These are phyloP conservation scores for Phytophthora fragariae DNA, from an alignment of 352 stramenopile genomes.

Conservation along the genomic window DNA sequence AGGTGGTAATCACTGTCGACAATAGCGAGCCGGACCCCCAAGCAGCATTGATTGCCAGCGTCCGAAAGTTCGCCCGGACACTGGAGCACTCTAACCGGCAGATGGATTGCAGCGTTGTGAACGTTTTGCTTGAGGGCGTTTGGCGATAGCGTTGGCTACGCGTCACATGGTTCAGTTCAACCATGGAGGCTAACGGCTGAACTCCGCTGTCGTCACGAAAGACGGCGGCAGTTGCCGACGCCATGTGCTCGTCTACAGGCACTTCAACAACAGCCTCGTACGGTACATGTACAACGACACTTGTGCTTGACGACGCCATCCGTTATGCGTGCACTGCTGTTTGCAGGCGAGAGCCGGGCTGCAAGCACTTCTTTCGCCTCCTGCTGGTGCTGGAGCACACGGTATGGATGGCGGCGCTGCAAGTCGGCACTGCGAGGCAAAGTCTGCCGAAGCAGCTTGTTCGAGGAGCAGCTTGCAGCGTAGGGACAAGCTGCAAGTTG, in stretches of 20 bases:
- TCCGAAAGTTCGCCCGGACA: constrained; percentile 16
- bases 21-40: constrained; percentile 13
- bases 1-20: constrained; percentile 22
- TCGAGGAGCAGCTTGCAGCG: background rate
- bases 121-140: constrained; percentile 14
- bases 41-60: constrained; percentile 28
- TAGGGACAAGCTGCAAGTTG: background rate
- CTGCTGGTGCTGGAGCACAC: constrained; percentile 24
- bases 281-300: no score
- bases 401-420: constrained; percentile 28
- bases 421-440: constrained; percentile 5
- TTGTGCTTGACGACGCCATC: background rate
- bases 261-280: constrained; percentile 18
- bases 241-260: constrained; percentile 19
- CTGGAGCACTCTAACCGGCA: constrained; percentile 2
- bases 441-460: constrained; percentile 18
- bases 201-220: background rate
- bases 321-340: background rate
- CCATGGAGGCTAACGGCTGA: background rate
- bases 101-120: constrained; percentile 12
- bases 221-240: constrained; percentile 2
- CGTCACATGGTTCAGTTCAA: constrained; percentile 18
- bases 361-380: constrained; percentile 22
- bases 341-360: constrained; percentile 18
- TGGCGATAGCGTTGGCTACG: background rate